These are phyloP conservation scores for Letharia lupina DNA, from an alignment of 495 filamentous ascomycete species.

Conservation along the genomic window DNA sequence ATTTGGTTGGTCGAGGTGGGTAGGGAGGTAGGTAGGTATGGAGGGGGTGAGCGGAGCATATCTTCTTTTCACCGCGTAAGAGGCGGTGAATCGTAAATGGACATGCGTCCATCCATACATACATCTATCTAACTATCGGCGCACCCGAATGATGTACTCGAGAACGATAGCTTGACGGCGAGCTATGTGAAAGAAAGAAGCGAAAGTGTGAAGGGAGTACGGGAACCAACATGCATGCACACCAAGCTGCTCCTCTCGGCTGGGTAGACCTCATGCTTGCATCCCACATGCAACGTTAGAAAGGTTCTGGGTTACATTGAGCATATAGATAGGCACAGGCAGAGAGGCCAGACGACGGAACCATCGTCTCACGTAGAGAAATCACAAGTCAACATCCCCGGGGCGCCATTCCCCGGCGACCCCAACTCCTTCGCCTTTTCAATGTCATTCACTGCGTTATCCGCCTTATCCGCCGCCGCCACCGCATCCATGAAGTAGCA, in stretches of 20 bases:
- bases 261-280: not conserved
- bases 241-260: not conserved
- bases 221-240: not conserved
- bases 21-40: not conserved
- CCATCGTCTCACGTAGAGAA: not conserved
- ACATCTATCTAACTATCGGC: not conserved
- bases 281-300: not conserved
- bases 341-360: not conserved
- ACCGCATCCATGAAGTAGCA: not conserved
- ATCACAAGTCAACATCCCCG: constrained; percentile 5
- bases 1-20: no score
- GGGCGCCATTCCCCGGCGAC: not conserved
- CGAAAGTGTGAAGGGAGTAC: not conserved
- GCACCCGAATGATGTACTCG: not conserved
- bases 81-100: not conserved
- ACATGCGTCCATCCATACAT: not conserved
- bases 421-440: not conserved
- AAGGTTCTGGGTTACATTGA: not conserved
- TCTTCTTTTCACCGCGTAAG: not conserved
- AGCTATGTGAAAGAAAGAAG: not conserved
- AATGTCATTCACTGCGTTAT: not conserved
- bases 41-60: not conserved
- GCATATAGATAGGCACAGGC: not conserved
- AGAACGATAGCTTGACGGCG: not conserved
- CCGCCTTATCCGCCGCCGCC: not conserved